Conservation (phyloP, 257 asterid genomes). For the Haberlea rhodopensis region DNA sequence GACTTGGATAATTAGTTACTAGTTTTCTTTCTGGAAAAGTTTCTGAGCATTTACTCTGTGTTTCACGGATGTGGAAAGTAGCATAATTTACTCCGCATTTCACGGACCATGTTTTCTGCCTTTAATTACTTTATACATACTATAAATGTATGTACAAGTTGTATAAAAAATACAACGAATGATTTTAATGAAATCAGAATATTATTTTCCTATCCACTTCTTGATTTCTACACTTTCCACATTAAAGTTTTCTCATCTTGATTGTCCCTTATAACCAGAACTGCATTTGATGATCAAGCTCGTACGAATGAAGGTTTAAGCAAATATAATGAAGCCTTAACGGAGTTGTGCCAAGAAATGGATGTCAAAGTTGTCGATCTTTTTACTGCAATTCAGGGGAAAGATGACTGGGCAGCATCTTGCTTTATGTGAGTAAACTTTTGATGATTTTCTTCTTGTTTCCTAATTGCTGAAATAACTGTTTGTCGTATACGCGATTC, state of each 20-base stretch:
- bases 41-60: too few relatives aligned
- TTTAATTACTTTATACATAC: too few relatives aligned
- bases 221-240: too few relatives aligned
- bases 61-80: too few relatives aligned
- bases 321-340: slow-evolving; percentile 51
- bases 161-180: too few relatives aligned
- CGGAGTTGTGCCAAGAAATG: slow-evolving; percentile 49
- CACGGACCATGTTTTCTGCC: too few relatives aligned
- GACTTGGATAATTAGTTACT: not conserved
- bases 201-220: too few relatives aligned
- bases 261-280: slow-evolving; percentile 25
- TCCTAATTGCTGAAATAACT: not conserved
- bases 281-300: slow-evolving; percentile 43
- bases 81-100: too few relatives aligned
- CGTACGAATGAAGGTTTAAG: slow-evolving; percentile 49
- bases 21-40: too few relatives aligned
- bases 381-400: slow-evolving; percentile 47
- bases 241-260: not conserved
- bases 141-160: too few relatives aligned
- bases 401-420: slow-evolving; percentile 43
- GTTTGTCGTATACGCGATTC: too few relatives aligned
- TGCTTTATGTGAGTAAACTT: slow-evolving; percentile 45
- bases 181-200: too few relatives aligned
- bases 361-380: slow-evolving; percentile 53
- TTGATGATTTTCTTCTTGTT: not conserved